phyloP scores from a whole-genome alignment of 352 stramenopile genomes.

The Saprolegnia parasitica region DNA sequence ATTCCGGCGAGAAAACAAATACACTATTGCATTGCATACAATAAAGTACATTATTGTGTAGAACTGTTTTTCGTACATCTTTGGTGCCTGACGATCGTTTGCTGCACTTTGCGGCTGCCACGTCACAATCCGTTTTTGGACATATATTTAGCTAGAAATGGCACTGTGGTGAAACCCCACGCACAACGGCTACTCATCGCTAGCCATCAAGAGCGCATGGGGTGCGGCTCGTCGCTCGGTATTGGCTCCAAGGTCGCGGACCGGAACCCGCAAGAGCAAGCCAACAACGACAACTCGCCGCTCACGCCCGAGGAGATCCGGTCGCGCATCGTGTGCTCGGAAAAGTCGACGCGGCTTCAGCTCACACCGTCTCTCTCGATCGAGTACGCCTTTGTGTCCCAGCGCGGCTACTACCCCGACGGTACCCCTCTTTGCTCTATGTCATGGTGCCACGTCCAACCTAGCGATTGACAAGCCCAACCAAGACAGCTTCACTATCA shows the following conservation, averaged over 20 bases:
- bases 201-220: neutral
- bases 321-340: constrained; percentile 74
- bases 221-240: constrained; percentile 27
- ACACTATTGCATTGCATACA: too few relatives aligned
- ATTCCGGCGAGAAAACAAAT: too few relatives aligned
- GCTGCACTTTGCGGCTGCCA: too few relatives aligned
- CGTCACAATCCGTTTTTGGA: too few relatives aligned
- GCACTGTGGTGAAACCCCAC: neutral
- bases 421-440: constrained; percentile 35
- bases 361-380: constrained; percentile 62
- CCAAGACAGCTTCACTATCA: constrained; percentile 91
- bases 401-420: constrained; percentile 93
- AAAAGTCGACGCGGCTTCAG: constrained; percentile 55
- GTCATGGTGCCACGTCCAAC: constrained; percentile 9
- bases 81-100: too few relatives aligned
- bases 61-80: too few relatives aligned
- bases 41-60: too few relatives aligned
- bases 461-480: constrained; percentile 93
- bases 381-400: constrained; percentile 90
- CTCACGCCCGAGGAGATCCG: constrained; percentile 83
- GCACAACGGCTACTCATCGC: neutral
- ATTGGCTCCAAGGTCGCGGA: constrained; percentile 26
- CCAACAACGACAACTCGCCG: constrained; percentile 38
- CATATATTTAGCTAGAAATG: too few relatives aligned
- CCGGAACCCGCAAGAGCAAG: constrained; percentile 1